Conservation (phyloP, 768 basidiomycete genomes). For the Naganishia kalamii region DNA sequence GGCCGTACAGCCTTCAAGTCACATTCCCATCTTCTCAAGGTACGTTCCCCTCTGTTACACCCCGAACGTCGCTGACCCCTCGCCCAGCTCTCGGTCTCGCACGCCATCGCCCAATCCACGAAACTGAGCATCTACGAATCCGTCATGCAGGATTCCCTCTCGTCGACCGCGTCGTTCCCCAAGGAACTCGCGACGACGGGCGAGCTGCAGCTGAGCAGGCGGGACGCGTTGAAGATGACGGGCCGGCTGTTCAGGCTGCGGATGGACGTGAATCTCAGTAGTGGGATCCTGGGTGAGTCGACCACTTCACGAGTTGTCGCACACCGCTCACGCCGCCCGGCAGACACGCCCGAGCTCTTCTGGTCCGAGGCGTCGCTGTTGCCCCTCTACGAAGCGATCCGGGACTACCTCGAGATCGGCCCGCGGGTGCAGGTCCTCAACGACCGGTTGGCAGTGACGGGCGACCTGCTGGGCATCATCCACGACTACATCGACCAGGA, state of each 20-base stretch:
- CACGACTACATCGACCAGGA: conserved; percentile 86
- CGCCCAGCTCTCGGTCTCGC: conserved; percentile 74
- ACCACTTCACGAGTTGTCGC: not conserved
- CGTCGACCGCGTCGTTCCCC: conserved; percentile 75
- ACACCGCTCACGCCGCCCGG: not conserved
- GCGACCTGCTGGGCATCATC: conserved; percentile 82
- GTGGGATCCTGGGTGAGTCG: conserved; percentile 63
- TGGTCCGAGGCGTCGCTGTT: conserved; percentile 90
- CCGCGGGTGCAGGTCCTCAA: conserved; percentile 75
- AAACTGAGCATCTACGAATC: conserved; percentile 82
- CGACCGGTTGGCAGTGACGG: conserved; percentile 77
- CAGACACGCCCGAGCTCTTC: conserved; percentile 83
- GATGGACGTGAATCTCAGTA: conserved; percentile 82
- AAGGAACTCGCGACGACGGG: conserved; percentile 73
- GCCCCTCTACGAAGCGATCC: conserved; percentile 80
- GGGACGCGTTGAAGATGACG: conserved; percentile 78
- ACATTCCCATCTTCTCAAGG: conserved; percentile 67
- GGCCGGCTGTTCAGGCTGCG: conserved; percentile 79
- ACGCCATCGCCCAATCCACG: conserved; percentile 89
- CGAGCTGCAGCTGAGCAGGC: conserved; percentile 64
- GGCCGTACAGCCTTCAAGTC: conserved; percentile 72
- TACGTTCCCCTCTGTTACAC: conserved; percentile 35
- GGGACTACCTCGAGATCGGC: conserved; percentile 91
- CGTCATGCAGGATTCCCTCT: conserved; percentile 68
- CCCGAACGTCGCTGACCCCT: conserved; percentile 13